Base-by-base conservation (phyloP, 345 rosid species). In the Zanthoxylum bungeanum region DNA sequence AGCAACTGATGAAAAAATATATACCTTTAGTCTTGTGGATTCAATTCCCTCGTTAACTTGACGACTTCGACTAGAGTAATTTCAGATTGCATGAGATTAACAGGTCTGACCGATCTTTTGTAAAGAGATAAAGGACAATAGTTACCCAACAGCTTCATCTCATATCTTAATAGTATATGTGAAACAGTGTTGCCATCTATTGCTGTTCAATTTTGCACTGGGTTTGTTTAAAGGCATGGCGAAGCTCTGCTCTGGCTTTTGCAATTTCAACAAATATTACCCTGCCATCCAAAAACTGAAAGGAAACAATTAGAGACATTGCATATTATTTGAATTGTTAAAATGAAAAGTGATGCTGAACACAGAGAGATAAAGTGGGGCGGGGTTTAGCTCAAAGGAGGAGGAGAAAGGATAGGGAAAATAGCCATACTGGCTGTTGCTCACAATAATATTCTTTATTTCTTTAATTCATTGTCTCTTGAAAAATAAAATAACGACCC, bases 241-340 rank as follows among this genome's bases (percentile, higher is more conserved):
- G 81, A 31, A 85, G 80, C 76, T 85, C 96, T 37, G 85, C 74
- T 60, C 75, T 85, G 14, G 91, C 75, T 77, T 87, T 92, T 34
- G 93, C 93, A 57, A 84, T 81, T 71, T 92, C 96, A 73, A 92
- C 92, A 31, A 90, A 90, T 73, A 88, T 90, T 28, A 90, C 93
- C 75, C 96, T 88, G 84, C 96, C 97, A 82, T 90, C 88, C 80
- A 87, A 63, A 79, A 90, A 90, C 96, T 87, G 76, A 33, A 73
- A 75, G 31, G 50, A 34, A 71, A 68, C 51, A 17, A 24, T 30
- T 59, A 60, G 47, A 21, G 53, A 14, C 22, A 19, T 66, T 16
- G 14, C n/a, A 46, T 11, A 5, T 34, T 60, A 31, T 4, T 34
- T 28, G 21, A 25, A 42, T 39, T 59, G 49, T 34, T 47, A 50